Percentiles rank a stretch among this genome's conserved stretches.
Conservation (phyloP, 495 filamentous ascomycete genomes). For the Aspergillus nanangensis region DNA sequence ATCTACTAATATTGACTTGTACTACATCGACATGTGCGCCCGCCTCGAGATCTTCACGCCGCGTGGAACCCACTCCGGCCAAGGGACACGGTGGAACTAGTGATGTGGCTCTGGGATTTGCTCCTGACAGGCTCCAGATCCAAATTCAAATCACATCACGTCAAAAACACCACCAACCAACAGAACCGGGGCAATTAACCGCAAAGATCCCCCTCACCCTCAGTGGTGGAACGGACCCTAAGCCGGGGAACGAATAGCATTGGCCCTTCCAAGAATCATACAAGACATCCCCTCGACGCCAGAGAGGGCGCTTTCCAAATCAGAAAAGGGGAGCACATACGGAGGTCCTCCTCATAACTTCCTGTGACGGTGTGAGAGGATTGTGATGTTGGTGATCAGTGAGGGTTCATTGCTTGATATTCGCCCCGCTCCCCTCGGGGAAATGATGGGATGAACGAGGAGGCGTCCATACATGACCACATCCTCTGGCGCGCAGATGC, state of each 20-base stretch:
- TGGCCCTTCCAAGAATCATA: neutral
- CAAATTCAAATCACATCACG: neutral
- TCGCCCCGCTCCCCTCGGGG: no score
- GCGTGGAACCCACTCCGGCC: constrained; percentile 2
- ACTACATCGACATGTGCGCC: constrained; percentile 5
- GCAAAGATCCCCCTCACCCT: neutral
- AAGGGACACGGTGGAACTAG: constrained; percentile 1
- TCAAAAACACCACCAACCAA: neutral
- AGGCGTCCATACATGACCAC: no score
- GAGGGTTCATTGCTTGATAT: neutral
- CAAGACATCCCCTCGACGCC: neutral
- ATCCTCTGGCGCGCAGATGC: no score
- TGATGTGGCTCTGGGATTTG: neutral
- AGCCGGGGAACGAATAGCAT: neutral
- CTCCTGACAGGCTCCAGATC: neutral
- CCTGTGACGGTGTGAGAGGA: no score
- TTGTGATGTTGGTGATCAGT: neutral
- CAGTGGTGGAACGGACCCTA: neutral
- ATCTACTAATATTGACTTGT: no score
- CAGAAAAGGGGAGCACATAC: constrained; percentile 7
- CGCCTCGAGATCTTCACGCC: constrained; percentile 14
- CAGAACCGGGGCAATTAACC: neutral
- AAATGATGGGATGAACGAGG: no score
- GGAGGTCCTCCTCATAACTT: no score
- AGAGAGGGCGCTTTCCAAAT: constrained; percentile 6